These are phyloP conservation scores for Nakaseomyces nivariensis DNA, from an alignment of 1,139 yeast genomes.

Conservation along the genomic window DNA sequence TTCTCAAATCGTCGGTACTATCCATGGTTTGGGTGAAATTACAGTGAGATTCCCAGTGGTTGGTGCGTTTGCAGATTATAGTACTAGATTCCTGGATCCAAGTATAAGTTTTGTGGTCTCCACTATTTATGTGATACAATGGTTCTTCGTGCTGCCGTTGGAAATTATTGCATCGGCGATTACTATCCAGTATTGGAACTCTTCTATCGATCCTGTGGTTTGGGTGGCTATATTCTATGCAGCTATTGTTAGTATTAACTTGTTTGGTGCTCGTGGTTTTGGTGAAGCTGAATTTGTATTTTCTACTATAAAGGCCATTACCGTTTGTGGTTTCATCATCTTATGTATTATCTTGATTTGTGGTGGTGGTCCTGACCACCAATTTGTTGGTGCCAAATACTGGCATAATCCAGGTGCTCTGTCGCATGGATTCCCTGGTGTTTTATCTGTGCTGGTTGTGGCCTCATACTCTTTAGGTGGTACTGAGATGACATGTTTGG, in stretches of 20 bases:
- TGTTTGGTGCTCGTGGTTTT: constrained; percentile 57
- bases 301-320: constrained; percentile 49
- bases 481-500: constrained; percentile 70
- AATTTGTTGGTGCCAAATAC: constrained; percentile 47
- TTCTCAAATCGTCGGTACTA: constrained; percentile 50
- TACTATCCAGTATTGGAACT: constrained; percentile 53
- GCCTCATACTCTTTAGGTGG: constrained; percentile 84
- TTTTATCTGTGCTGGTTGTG: constrained; percentile 67
- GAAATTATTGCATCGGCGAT: constrained; percentile 65
- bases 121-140: constrained; percentile 60
- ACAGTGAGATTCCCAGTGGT: constrained; percentile 59
- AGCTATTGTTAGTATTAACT: constrained; percentile 44
- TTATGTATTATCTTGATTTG: constrained; percentile 57
- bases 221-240: constrained; percentile 50
- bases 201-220: constrained; percentile 21
- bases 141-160: constrained; percentile 60
- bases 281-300: constrained; percentile 61
- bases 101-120: constrained; percentile 71
- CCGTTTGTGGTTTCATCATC: constrained; percentile 56
- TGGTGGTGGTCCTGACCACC: constrained; percentile 57
- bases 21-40: constrained; percentile 61
- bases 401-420: constrained; percentile 66
- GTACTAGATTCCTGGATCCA: constrained; percentile 56
- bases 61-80: constrained; percentile 62
- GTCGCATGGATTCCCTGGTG: constrained; percentile 63